These are phyloP conservation scores for Strigomonas culicis DNA, from an alignment of 208 protist species.

Conservation along the genomic window DNA sequence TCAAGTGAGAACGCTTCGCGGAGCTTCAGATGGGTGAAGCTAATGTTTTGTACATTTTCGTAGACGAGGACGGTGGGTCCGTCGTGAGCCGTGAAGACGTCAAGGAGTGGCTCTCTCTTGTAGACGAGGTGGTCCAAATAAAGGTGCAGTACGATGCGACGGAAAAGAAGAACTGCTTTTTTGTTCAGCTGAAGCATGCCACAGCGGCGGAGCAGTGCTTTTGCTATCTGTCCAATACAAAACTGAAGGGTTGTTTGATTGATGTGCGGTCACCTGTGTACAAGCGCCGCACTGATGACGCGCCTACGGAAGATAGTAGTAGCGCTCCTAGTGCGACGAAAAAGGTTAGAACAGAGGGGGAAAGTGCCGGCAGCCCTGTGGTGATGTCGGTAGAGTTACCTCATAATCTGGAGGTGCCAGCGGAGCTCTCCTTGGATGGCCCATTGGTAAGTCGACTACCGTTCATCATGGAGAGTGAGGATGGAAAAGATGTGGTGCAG, in stretches of 20 bases:
- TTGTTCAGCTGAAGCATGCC: slow-evolving; percentile 43
- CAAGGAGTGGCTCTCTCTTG: slow-evolving; percentile 61
- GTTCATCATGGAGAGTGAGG: too few relatives aligned
- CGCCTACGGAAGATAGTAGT: background rate
- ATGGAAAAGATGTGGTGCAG: too few relatives aligned
- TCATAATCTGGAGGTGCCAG: slow-evolving; percentile 58
- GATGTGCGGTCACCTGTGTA: slow-evolving; percentile 50
- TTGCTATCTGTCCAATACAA: slow-evolving; percentile 52
- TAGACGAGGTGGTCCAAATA: slow-evolving; percentile 55
- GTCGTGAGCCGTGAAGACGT: slow-evolving; percentile 54
- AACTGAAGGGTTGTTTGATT: slow-evolving; percentile 63
- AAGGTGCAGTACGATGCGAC: slow-evolving; percentile 77
- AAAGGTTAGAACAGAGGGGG: background rate
- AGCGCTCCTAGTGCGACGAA: background rate
- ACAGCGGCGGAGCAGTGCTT: slow-evolving; percentile 51
- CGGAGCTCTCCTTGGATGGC: slow-evolving; percentile 58
- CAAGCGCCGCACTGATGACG: background rate
- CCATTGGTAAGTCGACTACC: too few relatives aligned
- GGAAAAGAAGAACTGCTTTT: slow-evolving; percentile 39
- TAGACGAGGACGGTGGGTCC: slow-evolving; percentile 30
- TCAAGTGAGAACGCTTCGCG: background rate
- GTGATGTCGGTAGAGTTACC: slow-evolving; percentile 22
- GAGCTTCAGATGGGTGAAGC: slow-evolving; percentile 22
- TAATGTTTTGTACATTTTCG: slow-evolving; percentile 51
- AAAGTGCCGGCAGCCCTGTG: background rate